phyloP scores from a whole-genome alignment of 1,139 yeast species.

The Candida albicans region DNA sequence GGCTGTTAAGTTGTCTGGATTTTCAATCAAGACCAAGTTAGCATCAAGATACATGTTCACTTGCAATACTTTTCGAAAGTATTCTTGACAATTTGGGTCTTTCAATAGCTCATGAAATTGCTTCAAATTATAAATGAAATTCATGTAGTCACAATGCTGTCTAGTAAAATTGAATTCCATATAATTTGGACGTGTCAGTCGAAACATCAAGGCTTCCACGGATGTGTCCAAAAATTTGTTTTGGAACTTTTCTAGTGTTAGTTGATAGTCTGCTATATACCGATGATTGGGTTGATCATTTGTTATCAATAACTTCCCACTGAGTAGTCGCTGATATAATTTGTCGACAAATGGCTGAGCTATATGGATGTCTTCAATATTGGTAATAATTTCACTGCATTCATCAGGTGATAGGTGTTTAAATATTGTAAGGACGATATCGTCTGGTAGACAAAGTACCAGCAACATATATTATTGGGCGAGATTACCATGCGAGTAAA shows the following conservation, averaged over 20 bases:
- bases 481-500: neutral
- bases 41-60: slow-evolving; percentile 30
- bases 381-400: slow-evolving; percentile 18
- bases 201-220: slow-evolving; percentile 17
- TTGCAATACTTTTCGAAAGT: slow-evolving; percentile 22
- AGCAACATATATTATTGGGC: neutral
- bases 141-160: slow-evolving; percentile 28
- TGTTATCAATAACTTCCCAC: slow-evolving; percentile 22
- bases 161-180: slow-evolving; percentile 31
- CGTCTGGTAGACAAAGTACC: slow-evolving; percentile 23
- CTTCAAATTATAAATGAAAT: slow-evolving; percentile 26
- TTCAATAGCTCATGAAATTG: slow-evolving; percentile 22
- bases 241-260: slow-evolving; percentile 15
- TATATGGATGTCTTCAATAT: slow-evolving; percentile 6
- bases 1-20: slow-evolving; percentile 16
- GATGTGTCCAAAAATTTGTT: slow-evolving; percentile 8
- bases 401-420: slow-evolving; percentile 23
- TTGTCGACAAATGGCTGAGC: slow-evolving; percentile 9
- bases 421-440: slow-evolving; percentile 26
- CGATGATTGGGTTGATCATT: slow-evolving; percentile 14
- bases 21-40: slow-evolving; percentile 21
- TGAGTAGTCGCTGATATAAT: slow-evolving; percentile 23
- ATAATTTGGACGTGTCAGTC: slow-evolving; percentile 23
- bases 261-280: slow-evolving; percentile 9
- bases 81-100: slow-evolving; percentile 13